These are phyloP conservation scores for Naegleria gruberi DNA, from an alignment of 208 protist genomes.

Conservation along the genomic window DNA sequence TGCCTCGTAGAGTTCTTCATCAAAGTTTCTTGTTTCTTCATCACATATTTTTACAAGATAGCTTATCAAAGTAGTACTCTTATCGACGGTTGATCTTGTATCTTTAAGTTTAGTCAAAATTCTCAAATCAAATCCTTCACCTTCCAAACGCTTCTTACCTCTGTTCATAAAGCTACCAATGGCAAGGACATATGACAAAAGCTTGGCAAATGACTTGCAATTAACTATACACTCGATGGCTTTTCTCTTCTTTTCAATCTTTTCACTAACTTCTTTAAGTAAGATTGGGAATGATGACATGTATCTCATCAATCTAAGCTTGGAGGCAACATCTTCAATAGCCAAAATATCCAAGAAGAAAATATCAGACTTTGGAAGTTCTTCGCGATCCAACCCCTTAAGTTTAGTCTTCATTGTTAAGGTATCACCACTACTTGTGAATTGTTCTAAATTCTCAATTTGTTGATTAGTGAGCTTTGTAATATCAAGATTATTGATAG, in stretches of 20 bases:
- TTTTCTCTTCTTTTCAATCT: background rate
- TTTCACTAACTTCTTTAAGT: background rate
- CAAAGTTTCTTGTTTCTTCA: background rate
- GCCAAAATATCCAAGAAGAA: background rate
- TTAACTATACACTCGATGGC: background rate
- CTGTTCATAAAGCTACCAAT: background rate
- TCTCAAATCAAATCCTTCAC: background rate
- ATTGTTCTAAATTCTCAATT: conserved; percentile 12
- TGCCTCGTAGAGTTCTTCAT: background rate
- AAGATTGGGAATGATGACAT: background rate
- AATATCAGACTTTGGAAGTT: background rate
- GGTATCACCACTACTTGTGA: background rate
- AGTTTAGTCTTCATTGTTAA: background rate
- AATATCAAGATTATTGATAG: background rate
- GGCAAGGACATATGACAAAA: background rate
- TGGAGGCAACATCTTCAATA: background rate
- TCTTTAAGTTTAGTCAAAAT: background rate
- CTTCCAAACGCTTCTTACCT: background rate
- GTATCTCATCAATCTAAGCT: background rate
- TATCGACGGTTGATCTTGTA: background rate
- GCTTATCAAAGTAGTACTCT: background rate
- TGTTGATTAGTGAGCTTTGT: background rate
- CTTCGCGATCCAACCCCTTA: background rate
- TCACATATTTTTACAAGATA: background rate
- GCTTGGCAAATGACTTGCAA: background rate